Base-by-base conservation (phyloP, 202 grass and related monocot genomes). In the Dendrocalamus latiflorus region DNA sequence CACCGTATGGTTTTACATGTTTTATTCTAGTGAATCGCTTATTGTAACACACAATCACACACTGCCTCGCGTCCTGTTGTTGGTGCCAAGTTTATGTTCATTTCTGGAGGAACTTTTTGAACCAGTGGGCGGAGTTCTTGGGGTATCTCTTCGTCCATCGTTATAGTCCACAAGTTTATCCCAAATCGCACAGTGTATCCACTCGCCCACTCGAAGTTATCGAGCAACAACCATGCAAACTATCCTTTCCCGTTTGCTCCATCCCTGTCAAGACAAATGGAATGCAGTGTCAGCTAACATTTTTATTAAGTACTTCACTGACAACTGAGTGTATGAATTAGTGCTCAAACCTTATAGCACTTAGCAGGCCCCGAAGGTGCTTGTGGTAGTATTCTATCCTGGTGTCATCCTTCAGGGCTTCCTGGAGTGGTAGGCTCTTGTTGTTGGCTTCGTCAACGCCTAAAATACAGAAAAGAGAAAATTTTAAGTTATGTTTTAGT, bases 161-260 rank as follows among this genome's bases (percentile, higher is more conserved):
- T n/a, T 45, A 54, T 85, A 93, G 55, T 95, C 88, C 6, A 93
- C 90, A 82, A 91, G 86, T 91, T 78, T 48, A 95, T 79, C 59
- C 90, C 93, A 26, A 95, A 95, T 0, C 93, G 88, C 4, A 95
- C 47, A 0, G 86, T 87, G 90, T 87, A 95, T 0, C 86, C 90
- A 28, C n/a, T 64, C 0, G 0, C 8, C 93, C 90, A 95, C 61
- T 95, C 93, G 41, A 93, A 93, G 76, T 91, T 87, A 44, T 95
- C 93, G 7, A 95, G 85, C 39, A 95, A 22, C 1, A 88, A 92
- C 90, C 93, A 95, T 6, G 93, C 90, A 18, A 95, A 95, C 75
- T 95, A 93, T 9, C 93, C 93, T 65, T 84, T 95, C 75, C 93
- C 88, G 36, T 95, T 85, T 5, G 79, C 88, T 3, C 93, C 90